A percentile compares a stretch with the other conserved stretches of the same genome.
phyloP scores from a whole-genome alignment of 2,329 filamentous ascomycete species.

The Neofusicoccum kwambonambiense region DNA sequence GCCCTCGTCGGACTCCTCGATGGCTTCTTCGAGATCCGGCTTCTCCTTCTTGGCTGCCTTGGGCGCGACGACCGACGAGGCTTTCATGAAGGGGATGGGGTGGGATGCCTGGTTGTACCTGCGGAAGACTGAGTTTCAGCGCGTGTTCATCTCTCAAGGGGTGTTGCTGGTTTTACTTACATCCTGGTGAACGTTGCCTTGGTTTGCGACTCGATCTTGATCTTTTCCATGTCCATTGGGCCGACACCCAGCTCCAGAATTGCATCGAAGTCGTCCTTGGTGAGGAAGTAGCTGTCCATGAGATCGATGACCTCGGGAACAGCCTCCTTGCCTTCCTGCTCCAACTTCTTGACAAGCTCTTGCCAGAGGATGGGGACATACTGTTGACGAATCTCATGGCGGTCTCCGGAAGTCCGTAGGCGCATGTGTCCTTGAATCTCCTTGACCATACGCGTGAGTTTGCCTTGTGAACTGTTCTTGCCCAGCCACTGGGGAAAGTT shows the following conservation, averaged over 20 bases:
- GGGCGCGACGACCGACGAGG: constrained; percentile 70
- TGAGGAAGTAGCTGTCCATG: constrained; percentile 97
- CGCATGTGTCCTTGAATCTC: constrained; percentile 98
- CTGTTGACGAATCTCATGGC: constrained; percentile 90
- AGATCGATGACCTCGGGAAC: constrained; percentile 83
- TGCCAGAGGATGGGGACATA: constrained; percentile 89
- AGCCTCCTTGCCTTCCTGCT: constrained; percentile 75
- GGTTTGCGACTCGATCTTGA: constrained; percentile 79
- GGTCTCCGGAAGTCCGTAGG: constrained; percentile 81
- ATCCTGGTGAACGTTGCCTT: constrained; percentile 87
- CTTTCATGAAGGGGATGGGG: constrained; percentile 94
- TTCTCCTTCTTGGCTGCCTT: constrained; percentile 69
- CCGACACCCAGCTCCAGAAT: constrained; percentile 90
- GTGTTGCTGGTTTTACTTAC: constrained; percentile 53
- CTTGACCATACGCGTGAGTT: constrained; percentile 76
- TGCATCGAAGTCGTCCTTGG: constrained; percentile 89
- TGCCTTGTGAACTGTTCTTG: constrained; percentile 79
- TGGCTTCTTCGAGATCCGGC: constrained; percentile 92
- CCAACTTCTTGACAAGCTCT: constrained; percentile 70
- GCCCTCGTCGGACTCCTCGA: constrained; percentile 82
- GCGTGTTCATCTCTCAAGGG: neutral
- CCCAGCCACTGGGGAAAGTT: constrained; percentile 90
- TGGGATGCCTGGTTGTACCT: constrained; percentile 86
- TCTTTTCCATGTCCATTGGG: constrained; percentile 69
- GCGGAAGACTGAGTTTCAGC: constrained; percentile 21